A percentile compares a stretch with the other conserved stretches of the same genome.
Evolutionary conservation across 2,329 filamentous ascomycete species (phyloP).

Genomic region (Venturia asperata): DNA sequence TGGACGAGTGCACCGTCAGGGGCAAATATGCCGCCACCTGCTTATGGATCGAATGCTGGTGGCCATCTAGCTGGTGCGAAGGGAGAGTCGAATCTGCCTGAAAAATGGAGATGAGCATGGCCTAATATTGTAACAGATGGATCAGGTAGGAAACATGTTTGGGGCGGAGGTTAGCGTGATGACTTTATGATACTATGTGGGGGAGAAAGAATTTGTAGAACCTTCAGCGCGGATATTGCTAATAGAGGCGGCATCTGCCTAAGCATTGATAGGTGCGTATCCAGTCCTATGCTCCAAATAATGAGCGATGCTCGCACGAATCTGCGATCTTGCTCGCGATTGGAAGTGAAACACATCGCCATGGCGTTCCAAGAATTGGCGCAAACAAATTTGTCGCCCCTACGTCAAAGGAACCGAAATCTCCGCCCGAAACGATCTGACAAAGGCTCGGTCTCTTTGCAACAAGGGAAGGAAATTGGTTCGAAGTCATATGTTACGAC

Average conservation of each 20-base stretch:
- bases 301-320: too few species aligned
- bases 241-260: not conserved
- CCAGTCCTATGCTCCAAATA: too few species aligned
- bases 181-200: not conserved
- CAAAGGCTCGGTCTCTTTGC: not conserved
- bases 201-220: not conserved
- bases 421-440: not conserved
- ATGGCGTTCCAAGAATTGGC: not conserved
- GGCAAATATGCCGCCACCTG: not conserved
- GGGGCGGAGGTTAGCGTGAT: not conserved
- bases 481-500: not conserved
- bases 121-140: not conserved
- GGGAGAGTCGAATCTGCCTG: constrained; percentile 1
- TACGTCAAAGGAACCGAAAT: not conserved
- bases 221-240: not conserved
- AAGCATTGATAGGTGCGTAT: not conserved
- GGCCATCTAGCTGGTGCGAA: constrained; percentile 6
- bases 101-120: constrained; percentile 6
- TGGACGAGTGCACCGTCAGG: not conserved
- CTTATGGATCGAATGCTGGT: not conserved
- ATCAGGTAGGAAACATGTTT: not conserved
- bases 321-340: too few species aligned
- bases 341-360: not conserved
- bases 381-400: too few species aligned
- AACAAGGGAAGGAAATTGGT: not conserved